Evolutionary conservation across 495 filamentous ascomycete genomes (phyloP), one percentile per base, ranked within the genome.

Genomic region (Penicillium psychrofluorescens): DNA sequence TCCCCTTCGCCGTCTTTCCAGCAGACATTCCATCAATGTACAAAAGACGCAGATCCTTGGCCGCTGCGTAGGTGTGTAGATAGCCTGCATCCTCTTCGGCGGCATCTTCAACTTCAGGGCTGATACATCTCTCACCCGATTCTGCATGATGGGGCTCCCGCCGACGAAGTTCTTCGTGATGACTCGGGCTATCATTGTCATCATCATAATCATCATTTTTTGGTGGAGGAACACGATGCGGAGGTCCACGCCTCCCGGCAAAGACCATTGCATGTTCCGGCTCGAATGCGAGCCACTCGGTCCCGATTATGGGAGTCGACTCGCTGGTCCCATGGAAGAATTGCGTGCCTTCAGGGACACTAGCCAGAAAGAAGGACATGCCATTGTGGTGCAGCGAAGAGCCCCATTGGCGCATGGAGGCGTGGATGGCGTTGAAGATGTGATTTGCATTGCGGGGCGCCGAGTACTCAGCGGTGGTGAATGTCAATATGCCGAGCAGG

Each of bases 201-300:
- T 35, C 36, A 2, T 42, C 33, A 32, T 31, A 36, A 30, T 37
- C 28, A n/a, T 38, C 34, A 1, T 29, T 38, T n/a, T 11, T 9
- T 15, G 48, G 44, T 8, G 40, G 52, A 10, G 50, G 51, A 8
- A 43, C 38, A 22, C 40, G 48, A 15, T 31, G 52, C 31, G 59
- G 43, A 33, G 31, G 9, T 12, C 32, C 7, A 12, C 6, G 32
- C 32, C 6, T 34, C 9, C 53, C 52, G 11, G 64, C 41, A 55
- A 85, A 86, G 6, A 67, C 52, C 55, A 83, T 61, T 1, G 80
- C 77, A 61, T 85, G 81, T 47, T 85, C 81, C 9, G 81, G 77
- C 51, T 85, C 83, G 49, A 85, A 85, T 0, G 83, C 81, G 1
- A 86, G 66, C 81, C 83, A 86, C 49, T 86, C 81, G 1, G 70